Evolutionary conservation across 2,329 filamentous ascomycete species (phyloP), one percentile per base, ranked within the genome.

Genomic region (Didymella pinodella): DNA sequence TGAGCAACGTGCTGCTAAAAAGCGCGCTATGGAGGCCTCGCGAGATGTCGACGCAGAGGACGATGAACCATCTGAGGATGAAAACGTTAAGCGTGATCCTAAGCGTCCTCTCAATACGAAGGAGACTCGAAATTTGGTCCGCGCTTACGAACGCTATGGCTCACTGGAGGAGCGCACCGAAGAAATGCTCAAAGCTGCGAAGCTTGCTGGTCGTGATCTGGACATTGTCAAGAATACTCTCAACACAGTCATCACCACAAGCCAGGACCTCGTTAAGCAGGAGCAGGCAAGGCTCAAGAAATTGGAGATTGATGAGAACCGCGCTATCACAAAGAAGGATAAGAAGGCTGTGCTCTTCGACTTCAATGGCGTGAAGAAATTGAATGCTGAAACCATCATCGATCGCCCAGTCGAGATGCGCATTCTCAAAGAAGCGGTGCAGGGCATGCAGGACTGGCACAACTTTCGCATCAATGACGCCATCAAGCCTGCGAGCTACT

Each of bases 321-420:
- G 95, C 75, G 85, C 88, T 2, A 79, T 96, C 54, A 96, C 94
- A 0, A 97, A 98, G 82, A 99, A 99, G 77, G 95, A 99, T 75
- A 92, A 92, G 78, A 99, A 99, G 78, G 95, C 95, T 0, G 92
- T 99, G 18, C 82, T 99, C 44, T 97, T 99, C 70, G 93, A 98
- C 74, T 97, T 93, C 78, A 89, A 90, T 45, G 92, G 93, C 54
- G 90, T 97, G 49, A 96, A 96, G 78, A 93, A 96, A 69, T 86
- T 97, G 71, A 99, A 99, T 73, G 95, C 95, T 0, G 93, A 97
- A 78, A 98, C 95, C 0, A 90, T 97, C 54, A 87, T 97, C 11
- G 94, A 98, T 67, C 89, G 96, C 8, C 94, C 95, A 0, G 86
- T 89, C 46, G 94, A 98, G 72, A 90, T 98, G 83, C 90, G 88